Evolutionary conservation across 352 stramenopile species (phyloP), one percentile per base, ranked within the genome.

Genomic region (Pythium volutum): DNA sequence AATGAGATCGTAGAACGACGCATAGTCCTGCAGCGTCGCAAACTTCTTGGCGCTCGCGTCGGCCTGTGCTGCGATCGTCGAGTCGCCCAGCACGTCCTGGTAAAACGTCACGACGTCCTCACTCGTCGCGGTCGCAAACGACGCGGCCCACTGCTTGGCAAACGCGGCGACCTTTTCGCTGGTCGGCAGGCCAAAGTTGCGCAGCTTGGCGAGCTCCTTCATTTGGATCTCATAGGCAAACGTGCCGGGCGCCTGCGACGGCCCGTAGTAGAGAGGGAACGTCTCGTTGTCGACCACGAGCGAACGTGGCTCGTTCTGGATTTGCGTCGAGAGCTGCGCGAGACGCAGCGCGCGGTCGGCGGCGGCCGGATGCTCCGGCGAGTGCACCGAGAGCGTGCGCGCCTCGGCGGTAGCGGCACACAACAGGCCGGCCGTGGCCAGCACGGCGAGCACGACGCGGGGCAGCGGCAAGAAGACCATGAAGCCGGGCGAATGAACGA

Each of bases 1-100:
- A 31, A 61, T 61, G 27, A 52, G 42, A 26, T 61, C 54, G 54
- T 61, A 61, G 54, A 61, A 61, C 27, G 54, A 39, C 41, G 26
- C 42, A 27, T 53, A 61, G 43, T 61, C 54, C 11, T 45, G 18
- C 12, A 50, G 43, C n/a, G 50, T 45, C 34, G 50, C 12, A 22
- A 57, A 57, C 50, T 46, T 56, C 22, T 5, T 45, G n/a, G 50
- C 31, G 16, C 50, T 31, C 3, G 34, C 20, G 2, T 12, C 23
- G n/a, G 50, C 50, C 50, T 56, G 50, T 22, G 36, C 20, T 3
- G 50, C 50, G 50, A 56, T 33, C 42, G 29, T 25, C 3, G 41
- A 51, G 10, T 25, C 9, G 20, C 26, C 41, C 26, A 49, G 22
- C 20, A 53, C 54, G 41, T 61, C 43, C 9, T 61, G 36, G 43